Evolutionary conservation across 805 yeast genomes (phyloP), one percentile per base, ranked within the genome.

Genomic region (Monosporozyma unispora): DNA sequence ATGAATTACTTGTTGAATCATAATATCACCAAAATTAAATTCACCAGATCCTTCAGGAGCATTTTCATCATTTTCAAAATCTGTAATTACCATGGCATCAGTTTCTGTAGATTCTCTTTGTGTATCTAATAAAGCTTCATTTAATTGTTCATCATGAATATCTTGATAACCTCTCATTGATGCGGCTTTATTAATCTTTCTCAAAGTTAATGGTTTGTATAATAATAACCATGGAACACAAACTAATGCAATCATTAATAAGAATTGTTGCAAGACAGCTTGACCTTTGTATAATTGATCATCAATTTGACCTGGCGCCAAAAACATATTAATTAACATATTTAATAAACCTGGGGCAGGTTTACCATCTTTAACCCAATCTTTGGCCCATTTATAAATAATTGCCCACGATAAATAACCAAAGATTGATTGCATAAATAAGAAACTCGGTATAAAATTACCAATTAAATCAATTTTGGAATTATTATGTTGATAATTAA

Each of bases 1-100:
- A 68, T 93, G 97, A 58, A 91, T 91, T 22, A 91, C 96, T 70
- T 91, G 99, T 68, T 91, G 96, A 58, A 91, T 91, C 83, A 91
- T 84, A 31, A 93, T 80, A 61, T 91, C 99, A 44, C 97, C 97
- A 64, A 91, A 87, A 53, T 82, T 78, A 60, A 82, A 83, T 43
- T 70, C 82, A 12, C 42, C 42, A 11, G 10, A 2, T 4, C 42
- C 42, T 37, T 73, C 54, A 22, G 51, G 55, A 44, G 71, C 80
- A 48, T 71, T 79, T 21, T 48, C 49, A 28, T 49, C 55, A 42
- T 71, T 79, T 11, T 42, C 52, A 39, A 71, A 79, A 50, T 71
- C 74, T 51, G 76, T 77, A 7, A 68, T 59, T 6, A 64, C 51
- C 58, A 64, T 57, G 18, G 77, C 84, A 45, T 73, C 78, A 3